Base-by-base conservation (phyloP, 371 early-diverging fungal genomes). In the Gilbertella persicaria region DNA sequence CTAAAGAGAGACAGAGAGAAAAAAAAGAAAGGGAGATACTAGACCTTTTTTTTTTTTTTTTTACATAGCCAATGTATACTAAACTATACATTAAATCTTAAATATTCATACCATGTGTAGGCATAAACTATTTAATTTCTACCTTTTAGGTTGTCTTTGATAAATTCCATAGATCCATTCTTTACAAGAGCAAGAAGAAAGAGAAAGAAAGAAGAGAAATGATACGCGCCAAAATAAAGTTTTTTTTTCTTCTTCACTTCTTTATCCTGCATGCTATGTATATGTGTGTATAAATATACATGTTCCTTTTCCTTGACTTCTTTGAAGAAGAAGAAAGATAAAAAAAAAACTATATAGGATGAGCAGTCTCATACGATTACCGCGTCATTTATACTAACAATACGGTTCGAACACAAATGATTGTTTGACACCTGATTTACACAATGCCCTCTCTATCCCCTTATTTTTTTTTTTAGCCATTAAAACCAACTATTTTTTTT, bases 301-400 rank as follows among this genome's bases (percentile, higher is more conserved):
- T n/a, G n/a, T n/a, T 42, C 9, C 4, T 35, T 36, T 19, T 47
- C 33, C 21, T 35, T 35, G 17, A 17, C 17, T 33, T n/a, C 21
- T 30, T 33, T 14, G n/a, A 35, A 46, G 6, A 7, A 28, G 30
- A 28, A 26, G n/a, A n/a, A n/a, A n/a, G n/a, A n/a, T n/a, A n/a
- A n/a, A n/a, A n/a, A n/a, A n/a, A n/a, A n/a, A n/a, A n/a, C n/a
- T n/a, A n/a, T n/a, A n/a, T n/a, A n/a, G 13, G 33, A 37, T 23
- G 38, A 38, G 36, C 38, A 48, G 37, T 36, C 17, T 26, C 21
- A 47, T 41, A 25, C 29, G 25, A 35, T 25, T 40, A 29, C 56
- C 57, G 56, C 62, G 62, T 62, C 62, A 62, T 62, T 56, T 59
- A 33, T 33, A 41, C 53, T 57, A 62, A 42, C 51, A 53, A 38